These are phyloP conservation scores for Coemansia sp. DNA, from an alignment of 192 early-diverging fungal genomes.

Conservation along the genomic window DNA sequence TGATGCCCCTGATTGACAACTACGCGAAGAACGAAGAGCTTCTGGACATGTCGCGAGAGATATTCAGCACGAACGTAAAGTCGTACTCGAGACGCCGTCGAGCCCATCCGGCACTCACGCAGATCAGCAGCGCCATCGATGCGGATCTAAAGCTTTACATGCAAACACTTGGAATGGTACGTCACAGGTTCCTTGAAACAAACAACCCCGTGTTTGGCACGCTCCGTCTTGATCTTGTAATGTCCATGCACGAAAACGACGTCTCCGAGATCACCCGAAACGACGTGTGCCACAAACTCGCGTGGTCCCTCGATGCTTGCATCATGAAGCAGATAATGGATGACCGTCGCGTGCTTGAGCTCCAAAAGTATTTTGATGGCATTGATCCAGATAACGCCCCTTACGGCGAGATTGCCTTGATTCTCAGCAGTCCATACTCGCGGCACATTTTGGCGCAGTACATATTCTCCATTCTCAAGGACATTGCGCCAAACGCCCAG, in stretches of 20 bases:
- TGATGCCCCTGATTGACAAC: conserved; percentile 27
- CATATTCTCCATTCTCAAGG: conserved; percentile 33
- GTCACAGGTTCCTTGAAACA: conserved; percentile 31
- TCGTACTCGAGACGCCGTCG: conserved; percentile 12
- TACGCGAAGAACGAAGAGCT: conserved; percentile 19
- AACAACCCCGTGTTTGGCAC: conserved; percentile 31
- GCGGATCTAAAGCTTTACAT: conserved; percentile 40
- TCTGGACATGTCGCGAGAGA: conserved; percentile 32
- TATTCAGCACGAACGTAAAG: conserved; percentile 10
- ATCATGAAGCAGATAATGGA: conserved; percentile 40
- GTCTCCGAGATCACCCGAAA: conserved; percentile 18
- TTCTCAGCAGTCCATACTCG: conserved; percentile 44
- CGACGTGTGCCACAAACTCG: conserved; percentile 42
- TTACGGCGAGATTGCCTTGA: conserved; percentile 50
- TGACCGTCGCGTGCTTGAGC: conserved; percentile 21
- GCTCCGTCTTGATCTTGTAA: conserved; percentile 39
- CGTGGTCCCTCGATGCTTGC: conserved; percentile 43
- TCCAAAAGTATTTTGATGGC: conserved; percentile 42
- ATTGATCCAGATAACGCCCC: conserved; percentile 26
- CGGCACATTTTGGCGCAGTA: conserved; percentile 41
- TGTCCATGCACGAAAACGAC: conserved; percentile 41
- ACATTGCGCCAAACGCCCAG: conserved; percentile 30
- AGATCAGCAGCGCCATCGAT: conserved; percentile 30
- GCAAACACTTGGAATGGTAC: conserved; percentile 39
- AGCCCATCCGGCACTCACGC: conserved; percentile 15